Conservation (phyloP, 2,329 filamentous ascomycete species). For the Helicocarpus griseus region DNA sequence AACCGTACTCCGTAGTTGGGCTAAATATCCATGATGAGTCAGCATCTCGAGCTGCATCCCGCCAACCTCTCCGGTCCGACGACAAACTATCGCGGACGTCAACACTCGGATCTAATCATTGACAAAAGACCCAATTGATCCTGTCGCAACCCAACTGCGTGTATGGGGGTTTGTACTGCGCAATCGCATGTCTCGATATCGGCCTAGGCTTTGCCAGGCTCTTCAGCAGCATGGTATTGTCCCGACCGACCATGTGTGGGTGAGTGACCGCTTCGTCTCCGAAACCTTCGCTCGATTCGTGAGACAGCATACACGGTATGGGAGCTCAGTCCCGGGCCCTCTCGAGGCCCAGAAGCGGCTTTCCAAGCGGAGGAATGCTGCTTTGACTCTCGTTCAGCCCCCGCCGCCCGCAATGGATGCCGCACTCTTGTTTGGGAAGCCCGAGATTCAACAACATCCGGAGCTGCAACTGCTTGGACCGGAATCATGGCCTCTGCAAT, state of each 20-base stretch:
- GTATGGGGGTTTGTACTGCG: constrained; percentile 9
- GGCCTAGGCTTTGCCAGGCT: constrained; percentile 33
- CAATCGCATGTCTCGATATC: constrained; percentile 32
- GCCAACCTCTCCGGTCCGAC: neutral
- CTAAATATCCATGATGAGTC: neutral
- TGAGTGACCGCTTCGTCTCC: constrained; percentile 36
- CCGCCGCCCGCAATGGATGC: constrained; percentile 26
- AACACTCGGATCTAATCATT: neutral
- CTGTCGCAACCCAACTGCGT: neutral
- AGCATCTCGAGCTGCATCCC: neutral
- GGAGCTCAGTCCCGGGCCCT: constrained; percentile 52
- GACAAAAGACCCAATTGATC: neutral
- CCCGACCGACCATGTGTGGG: constrained; percentile 32
- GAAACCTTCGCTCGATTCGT: constrained; percentile 40
- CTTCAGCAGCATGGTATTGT: constrained; percentile 18
- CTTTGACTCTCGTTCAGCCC: constrained; percentile 29
- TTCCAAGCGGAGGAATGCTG: constrained; percentile 47
- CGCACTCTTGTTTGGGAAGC: constrained; percentile 31
- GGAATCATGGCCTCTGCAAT: neutral
- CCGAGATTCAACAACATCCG: constrained; percentile 16
- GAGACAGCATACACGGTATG: constrained; percentile 43
- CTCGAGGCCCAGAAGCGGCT: constrained; percentile 50
- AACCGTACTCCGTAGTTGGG: neutral
- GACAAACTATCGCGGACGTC: neutral
- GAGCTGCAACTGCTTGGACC: neutral